Evolutionary conservation across 805 yeast genomes (phyloP), one percentile per base, ranked within the genome.

Genomic region (Cyberlindnera maclurae): DNA sequence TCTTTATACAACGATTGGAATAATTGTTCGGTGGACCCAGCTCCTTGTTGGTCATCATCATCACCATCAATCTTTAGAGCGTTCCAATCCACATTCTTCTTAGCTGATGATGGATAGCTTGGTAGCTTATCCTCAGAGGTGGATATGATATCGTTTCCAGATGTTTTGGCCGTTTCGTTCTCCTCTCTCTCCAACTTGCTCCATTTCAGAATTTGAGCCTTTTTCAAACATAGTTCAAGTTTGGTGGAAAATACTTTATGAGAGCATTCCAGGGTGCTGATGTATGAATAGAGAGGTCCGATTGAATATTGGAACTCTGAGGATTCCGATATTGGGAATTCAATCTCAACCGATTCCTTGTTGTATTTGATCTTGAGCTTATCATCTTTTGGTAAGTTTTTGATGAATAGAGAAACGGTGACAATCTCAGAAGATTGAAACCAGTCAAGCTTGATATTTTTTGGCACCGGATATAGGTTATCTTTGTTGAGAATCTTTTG

Each of bases 1-100:
- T 73, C 79, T 20, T 71, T 70, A 62, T 82, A 93, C 10, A 93
- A 55, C 46, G 77, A 69, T 49, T 77, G 73, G 64, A 93, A 93
- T 52, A 93, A 89, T 1, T 69, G 79, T 43, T 77, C 76, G 3
- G 77, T 75, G 17, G 71, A 74, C 0, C 67, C 65, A 18, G 64
- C 70, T 5, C 8, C 8, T 8, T 20, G 5, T 20, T 20, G 24
- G 24, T 20, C 24, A 20, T 20, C 24, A 1, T 62, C 68, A 5
- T 63, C 73, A 3, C 64, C 69, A 10, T 63, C 73, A 1, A 67
- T 53, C 4, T 57, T 73, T 16, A 82, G 53, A 33, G 70, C 65
- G 15, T 82, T 72, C 96, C 96, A 87, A 54, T 88, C 80, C 15
- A 70, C 64, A 6, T 71, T 65, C 42, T 73, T 77, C 35, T 71